Evolutionary conservation across 2,329 filamentous ascomycete species (phyloP).

Genomic region (Penicillium hesseltinei): DNA sequence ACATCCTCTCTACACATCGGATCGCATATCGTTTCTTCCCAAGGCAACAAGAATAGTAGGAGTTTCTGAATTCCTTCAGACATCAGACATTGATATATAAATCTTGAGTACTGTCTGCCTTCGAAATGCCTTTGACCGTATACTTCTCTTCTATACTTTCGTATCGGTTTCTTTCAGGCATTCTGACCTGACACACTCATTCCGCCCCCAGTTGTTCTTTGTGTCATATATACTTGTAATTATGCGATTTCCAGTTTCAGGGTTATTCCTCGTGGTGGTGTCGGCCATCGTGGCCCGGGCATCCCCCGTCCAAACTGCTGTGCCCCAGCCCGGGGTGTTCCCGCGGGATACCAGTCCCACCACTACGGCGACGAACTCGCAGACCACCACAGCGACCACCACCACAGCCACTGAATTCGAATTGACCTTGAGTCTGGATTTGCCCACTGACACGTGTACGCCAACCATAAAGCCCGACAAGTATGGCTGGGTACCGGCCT

Average conservation of each 20-base stretch:
- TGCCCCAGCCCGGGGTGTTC: neutral
- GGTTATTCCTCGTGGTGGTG: neutral
- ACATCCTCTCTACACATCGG: neutral
- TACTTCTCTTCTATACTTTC: neutral
- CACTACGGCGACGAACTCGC: neutral
- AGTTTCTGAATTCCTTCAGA: neutral
- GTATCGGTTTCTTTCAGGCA: neutral
- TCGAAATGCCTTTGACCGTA: neutral
- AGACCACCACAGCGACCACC: conserved; percentile 1
- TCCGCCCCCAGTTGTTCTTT: neutral
- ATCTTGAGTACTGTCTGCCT: neutral
- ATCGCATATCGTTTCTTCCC: neutral
- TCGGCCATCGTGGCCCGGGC: neutral
- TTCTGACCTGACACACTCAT: neutral
- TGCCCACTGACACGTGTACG: conserved; percentile 17
- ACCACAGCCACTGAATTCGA: neutral
- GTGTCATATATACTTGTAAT: neutral
- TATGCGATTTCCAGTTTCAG: neutral
- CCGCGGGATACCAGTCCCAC: neutral
- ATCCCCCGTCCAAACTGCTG: conserved; percentile 2
- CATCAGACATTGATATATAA: conserved; percentile 2
- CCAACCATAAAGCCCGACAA: conserved; percentile 22
- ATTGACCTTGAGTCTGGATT: neutral
- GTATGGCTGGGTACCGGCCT: conserved; percentile 23
- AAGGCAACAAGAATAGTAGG: conserved; percentile 1